Percentiles rank a stretch among this genome's conserved stretches.
Evolutionary conservation across 169 alveolate species (phyloP).

Genomic region (Babesia ovata): DNA sequence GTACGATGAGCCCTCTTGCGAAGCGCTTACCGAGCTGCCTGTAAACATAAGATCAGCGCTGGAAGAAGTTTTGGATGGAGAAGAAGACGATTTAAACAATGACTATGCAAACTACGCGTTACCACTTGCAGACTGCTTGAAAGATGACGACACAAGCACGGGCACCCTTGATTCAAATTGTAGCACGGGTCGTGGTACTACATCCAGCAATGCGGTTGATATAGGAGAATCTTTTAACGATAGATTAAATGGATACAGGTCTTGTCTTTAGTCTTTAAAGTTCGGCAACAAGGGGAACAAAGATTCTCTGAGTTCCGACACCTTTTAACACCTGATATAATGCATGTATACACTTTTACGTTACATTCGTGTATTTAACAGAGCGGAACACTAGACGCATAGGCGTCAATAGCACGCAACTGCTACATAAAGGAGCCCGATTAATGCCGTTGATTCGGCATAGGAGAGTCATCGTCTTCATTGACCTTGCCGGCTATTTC

Average conservation of each 20-base stretch:
- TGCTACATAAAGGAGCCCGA: background rate
- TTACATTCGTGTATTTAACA: background rate
- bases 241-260: background rate
- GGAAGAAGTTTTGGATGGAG: constrained; percentile 25
- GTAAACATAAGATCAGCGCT: constrained; percentile 15
- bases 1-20: constrained; percentile 44
- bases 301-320: background rate
- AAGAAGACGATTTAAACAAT: background rate
- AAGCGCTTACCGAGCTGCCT: constrained; percentile 19
- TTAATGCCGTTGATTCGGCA: no score
- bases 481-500: constrained; percentile 9
- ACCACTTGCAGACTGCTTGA: background rate
- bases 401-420: background rate
- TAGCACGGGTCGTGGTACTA: constrained; percentile 2
- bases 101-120: background rate
- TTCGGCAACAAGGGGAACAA: background rate
- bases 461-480: background rate
- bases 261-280: background rate
- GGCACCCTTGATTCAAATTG: background rate
- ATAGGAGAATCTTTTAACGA: background rate
- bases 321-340: background rate
- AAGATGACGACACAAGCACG: background rate
- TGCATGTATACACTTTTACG: constrained; percentile 9
- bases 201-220: background rate
- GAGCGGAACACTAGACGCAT: background rate